These are phyloP conservation scores for Mucuna pruriens DNA, from an alignment of 306 rosid species.

Conservation along the genomic window DNA sequence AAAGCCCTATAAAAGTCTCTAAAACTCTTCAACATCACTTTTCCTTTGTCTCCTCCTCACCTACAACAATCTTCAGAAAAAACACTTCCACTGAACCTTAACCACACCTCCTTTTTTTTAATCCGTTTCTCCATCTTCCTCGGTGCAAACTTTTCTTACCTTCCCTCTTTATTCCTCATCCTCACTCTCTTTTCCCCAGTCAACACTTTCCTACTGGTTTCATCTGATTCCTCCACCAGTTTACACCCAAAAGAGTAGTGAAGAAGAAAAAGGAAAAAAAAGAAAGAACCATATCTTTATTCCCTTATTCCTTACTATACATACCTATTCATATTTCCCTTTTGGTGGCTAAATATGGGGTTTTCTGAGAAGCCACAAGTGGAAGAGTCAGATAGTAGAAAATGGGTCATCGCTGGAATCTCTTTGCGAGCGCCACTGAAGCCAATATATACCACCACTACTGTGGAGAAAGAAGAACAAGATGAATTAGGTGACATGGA, in stretches of 20 bases:
- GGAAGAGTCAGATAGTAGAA: constrained; percentile 58
- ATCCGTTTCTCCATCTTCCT: constrained; percentile 34
- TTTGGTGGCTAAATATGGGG: constrained; percentile 58
- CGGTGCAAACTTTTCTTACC: constrained; percentile 31
- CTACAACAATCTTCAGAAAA: constrained; percentile 34
- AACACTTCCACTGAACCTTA: constrained; percentile 37
- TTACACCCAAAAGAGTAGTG: constrained; percentile 25
- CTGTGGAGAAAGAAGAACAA: constrained; percentile 35
- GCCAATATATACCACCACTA: constrained; percentile 60
- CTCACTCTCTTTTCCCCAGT: constrained; percentile 35
- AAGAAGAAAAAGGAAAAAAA: neutral
- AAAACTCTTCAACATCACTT: constrained; percentile 19
- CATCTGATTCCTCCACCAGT: constrained; percentile 51
- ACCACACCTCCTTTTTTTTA: constrained; percentile 25
- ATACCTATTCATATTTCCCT: constrained; percentile 10
- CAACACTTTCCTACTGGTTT: constrained; percentile 62
- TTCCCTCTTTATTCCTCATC: constrained; percentile 43
- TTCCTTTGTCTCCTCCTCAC: constrained; percentile 42
- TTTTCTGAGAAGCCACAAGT: constrained; percentile 56
- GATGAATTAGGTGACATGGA: constrained; percentile 36
- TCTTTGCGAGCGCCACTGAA: constrained; percentile 62
- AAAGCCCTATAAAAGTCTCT: constrained; percentile 29
- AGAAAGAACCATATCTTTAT: constrained; percentile 7
- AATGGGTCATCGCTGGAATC: constrained; percentile 78
- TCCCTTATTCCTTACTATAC: constrained; percentile 48